A percentile compares a stretch with the other conserved stretches of the same genome.
Conservation (phyloP, 176 grass and related monocot genomes). For the Juncus effusus region DNA sequence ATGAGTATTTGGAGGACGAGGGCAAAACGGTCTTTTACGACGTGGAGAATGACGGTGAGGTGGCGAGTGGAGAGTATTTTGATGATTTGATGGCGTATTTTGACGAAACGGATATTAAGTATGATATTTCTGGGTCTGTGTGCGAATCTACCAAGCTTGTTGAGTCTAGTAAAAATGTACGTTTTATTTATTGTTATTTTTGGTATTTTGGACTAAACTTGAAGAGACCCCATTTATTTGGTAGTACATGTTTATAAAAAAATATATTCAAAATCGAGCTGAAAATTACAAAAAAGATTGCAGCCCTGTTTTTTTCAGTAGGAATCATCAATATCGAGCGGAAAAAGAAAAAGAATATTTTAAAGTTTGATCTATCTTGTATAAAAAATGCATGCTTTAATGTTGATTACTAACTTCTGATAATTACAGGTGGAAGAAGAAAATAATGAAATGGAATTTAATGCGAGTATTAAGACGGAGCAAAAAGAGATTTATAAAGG, state of each 20-base stretch:
- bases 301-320: too few species aligned
- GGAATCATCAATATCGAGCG: too few species aligned
- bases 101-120: conserved; percentile 47
- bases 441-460: conserved; percentile 39
- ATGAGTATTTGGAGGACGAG: conserved; percentile 30
- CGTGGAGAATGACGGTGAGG: conserved; percentile 42
- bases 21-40: conserved; percentile 52
- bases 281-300: too few species aligned
- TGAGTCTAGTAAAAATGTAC: background rate
- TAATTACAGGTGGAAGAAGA: conserved; percentile 23
- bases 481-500: conserved; percentile 45
- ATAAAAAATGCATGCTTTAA: too few species aligned
- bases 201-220: too few species aligned
- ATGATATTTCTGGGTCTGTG: conserved; percentile 22
- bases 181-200: background rate
- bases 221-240: too few species aligned
- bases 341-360: too few species aligned
- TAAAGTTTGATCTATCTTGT: too few species aligned
- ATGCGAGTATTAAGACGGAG: conserved; percentile 50
- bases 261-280: too few species aligned
- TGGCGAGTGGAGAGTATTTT: conserved; percentile 16
- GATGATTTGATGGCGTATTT: conserved; percentile 64
- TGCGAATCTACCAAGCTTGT: conserved; percentile 12
- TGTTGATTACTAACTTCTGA: too few species aligned
- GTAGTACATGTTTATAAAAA: too few species aligned